Evolutionary conservation across 371 early-diverging fungal genomes (phyloP).

Genomic region (Rhizopus delemar): DNA sequence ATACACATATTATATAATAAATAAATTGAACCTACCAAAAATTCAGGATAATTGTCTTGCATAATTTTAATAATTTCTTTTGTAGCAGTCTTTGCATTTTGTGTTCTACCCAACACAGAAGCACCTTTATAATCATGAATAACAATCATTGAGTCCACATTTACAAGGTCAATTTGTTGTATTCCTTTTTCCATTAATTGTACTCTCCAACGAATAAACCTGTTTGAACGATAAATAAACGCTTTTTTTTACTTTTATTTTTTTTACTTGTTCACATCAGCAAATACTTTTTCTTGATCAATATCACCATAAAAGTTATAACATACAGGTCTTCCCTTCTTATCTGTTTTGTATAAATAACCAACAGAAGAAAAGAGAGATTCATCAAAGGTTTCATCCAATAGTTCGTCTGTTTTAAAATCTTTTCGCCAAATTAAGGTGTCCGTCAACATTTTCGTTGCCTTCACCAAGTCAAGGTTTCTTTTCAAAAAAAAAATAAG

Average conservation of each 20-base stretch:
- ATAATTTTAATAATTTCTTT: constrained; percentile 55
- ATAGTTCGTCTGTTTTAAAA: constrained; percentile 45
- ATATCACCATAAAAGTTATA: constrained; percentile 64
- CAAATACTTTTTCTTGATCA: constrained; percentile 60
- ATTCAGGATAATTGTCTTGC: constrained; percentile 69
- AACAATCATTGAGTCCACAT: constrained; percentile 60
- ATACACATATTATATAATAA: not conserved
- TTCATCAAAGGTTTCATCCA: constrained; percentile 56
- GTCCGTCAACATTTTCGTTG: constrained; percentile 54
- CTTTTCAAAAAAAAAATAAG: constrained; percentile 13
- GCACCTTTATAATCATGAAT: constrained; percentile 67
- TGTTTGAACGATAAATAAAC: constrained; percentile 3
- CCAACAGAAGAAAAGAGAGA: constrained; percentile 51
- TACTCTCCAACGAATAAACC: constrained; percentile 66
- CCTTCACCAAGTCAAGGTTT: constrained; percentile 37
- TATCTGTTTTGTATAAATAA: constrained; percentile 51
- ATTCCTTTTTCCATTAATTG: constrained; percentile 65
- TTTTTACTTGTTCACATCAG: constrained; percentile 44
- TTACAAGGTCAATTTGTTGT: constrained; percentile 50
- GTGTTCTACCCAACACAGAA: constrained; percentile 52
- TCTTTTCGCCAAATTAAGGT: constrained; percentile 58
- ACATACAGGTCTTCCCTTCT: constrained; percentile 56
- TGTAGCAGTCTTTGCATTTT: constrained; percentile 54
- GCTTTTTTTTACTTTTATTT: not conserved
- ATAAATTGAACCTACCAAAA: constrained; percentile 38